Percentiles rank a stretch among this genome's conserved stretches.
Evolutionary conservation across 2,329 filamentous ascomycete species (phyloP).

Genomic region (Colletotrichum coccodes): DNA sequence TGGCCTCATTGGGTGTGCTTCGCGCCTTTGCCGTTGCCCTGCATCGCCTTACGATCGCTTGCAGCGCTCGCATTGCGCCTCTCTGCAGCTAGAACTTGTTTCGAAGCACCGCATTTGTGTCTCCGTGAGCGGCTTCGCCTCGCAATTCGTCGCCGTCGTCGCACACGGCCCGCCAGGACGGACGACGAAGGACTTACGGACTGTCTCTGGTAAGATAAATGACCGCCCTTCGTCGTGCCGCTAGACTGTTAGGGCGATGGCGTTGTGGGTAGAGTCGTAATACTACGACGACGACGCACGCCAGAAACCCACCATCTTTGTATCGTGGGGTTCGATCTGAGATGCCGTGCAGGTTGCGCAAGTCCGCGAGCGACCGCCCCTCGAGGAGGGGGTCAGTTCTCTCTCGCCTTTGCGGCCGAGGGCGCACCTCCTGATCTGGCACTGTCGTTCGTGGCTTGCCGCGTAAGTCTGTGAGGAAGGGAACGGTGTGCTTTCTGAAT

Average conservation of each 20-base stretch:
- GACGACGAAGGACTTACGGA: constrained; percentile 8
- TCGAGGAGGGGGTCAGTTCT: neutral
- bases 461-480: constrained; percentile 1
- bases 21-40: constrained; percentile 5
- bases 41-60: constrained; percentile 17
- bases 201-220: constrained; percentile 15
- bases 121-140: neutral
- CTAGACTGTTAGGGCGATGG: constrained; percentile 15
- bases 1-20: constrained; percentile 21
- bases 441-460: constrained; percentile 23
- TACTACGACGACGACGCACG: neutral
- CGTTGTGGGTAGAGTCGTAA: constrained; percentile 3
- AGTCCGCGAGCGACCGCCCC: neutral
- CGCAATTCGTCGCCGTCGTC: constrained; percentile 8
- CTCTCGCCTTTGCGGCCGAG: neutral
- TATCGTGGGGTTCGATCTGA: constrained; percentile 19
- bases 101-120: constrained; percentile 5
- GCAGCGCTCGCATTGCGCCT: constrained; percentile 11
- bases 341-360: constrained; percentile 1
- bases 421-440: constrained; percentile 11
- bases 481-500: neutral
- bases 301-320: constrained; percentile 15
- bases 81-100: constrained; percentile 23
- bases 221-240: constrained; percentile 14
- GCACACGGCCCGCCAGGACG: constrained; percentile 11